A percentile compares a stretch with the other conserved stretches of the same genome.
Conservation (phyloP, 495 filamentous ascomycete species). For the Lasiosphaeriaceae sp. region DNA sequence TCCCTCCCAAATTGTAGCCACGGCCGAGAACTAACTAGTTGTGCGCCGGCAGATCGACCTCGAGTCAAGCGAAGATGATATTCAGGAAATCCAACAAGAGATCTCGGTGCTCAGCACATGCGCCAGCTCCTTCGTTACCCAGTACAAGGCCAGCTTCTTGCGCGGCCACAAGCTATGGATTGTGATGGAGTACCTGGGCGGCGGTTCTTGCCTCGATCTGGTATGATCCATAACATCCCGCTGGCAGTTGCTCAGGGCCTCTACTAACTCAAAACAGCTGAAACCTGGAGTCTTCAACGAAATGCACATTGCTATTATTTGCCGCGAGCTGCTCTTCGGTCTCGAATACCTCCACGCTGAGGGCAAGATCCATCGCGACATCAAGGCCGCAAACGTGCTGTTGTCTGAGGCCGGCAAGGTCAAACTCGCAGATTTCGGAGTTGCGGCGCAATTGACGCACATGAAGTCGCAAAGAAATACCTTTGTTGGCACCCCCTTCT, state of each 20-base stretch:
- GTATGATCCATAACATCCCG: constrained; percentile 39
- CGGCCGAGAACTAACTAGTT: constrained; percentile 7
- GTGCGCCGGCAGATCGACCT: constrained; percentile 74
- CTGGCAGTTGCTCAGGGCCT: not conserved
- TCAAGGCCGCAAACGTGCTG: constrained; percentile 93
- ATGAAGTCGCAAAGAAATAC: constrained; percentile 98
- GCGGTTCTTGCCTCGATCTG: constrained; percentile 89
- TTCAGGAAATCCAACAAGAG: constrained; percentile 96
- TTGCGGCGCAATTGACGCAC: constrained; percentile 92
- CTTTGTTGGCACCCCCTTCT: constrained; percentile 98
- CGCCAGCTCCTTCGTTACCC: constrained; percentile 86
- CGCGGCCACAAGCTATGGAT: constrained; percentile 97
- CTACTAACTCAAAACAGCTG: constrained; percentile 52
- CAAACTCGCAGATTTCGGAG: constrained; percentile 96
- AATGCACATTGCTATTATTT: constrained; percentile 90
- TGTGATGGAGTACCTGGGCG: constrained; percentile 96
- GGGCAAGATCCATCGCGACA: constrained; percentile 95
- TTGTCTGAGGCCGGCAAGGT: constrained; percentile 86
- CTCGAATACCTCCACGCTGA: constrained; percentile 91
- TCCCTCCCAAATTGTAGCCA: not conserved
- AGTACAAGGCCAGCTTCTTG: constrained; percentile 93
- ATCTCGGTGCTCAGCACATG: constrained; percentile 94
- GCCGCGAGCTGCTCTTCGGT: constrained; percentile 82
- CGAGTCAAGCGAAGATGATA: constrained; percentile 95
- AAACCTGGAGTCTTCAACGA: constrained; percentile 92